These are phyloP conservation scores for Podospora anserina DNA, from an alignment of 495 filamentous ascomycete genomes.

Conservation along the genomic window DNA sequence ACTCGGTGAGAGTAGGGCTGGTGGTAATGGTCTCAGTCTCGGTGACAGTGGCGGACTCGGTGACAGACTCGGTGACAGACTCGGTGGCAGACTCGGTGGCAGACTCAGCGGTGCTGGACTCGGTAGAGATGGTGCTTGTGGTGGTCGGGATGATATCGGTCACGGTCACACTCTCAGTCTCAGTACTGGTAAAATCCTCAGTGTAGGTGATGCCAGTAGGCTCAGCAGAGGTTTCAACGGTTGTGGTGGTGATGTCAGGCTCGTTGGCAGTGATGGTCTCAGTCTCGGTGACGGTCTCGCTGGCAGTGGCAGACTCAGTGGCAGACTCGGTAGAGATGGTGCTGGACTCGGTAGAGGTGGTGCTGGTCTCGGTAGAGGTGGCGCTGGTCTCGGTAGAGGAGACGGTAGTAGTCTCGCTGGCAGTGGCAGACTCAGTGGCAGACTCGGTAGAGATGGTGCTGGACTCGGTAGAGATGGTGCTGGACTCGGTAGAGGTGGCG, in stretches of 20 bases:
- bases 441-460: neutral
- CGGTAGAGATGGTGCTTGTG: neutral
- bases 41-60: constrained; percentile 43
- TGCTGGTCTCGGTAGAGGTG: neutral
- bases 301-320: constrained; percentile 40
- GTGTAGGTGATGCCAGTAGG: neutral
- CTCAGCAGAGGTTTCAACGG: neutral
- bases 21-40: constrained; percentile 20
- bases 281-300: constrained; percentile 20
- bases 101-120: neutral
- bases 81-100: constrained; percentile 1
- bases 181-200: constrained; percentile 37
- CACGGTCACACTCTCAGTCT: neutral
- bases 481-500: constrained; percentile 10
- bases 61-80: constrained; percentile 21
- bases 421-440: no score
- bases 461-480: constrained; percentile 7
- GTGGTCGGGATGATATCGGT: constrained; percentile 36
- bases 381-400: constrained; percentile 16
- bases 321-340: constrained; percentile 34
- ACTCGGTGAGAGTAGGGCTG: neutral
- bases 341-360: constrained; percentile 3
- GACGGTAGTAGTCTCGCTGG: neutral
- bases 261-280: neutral
- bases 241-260: neutral